Evolutionary conservation across 352 stramenopile species (phyloP).

Genomic region (Globisporangium splendens): DNA sequence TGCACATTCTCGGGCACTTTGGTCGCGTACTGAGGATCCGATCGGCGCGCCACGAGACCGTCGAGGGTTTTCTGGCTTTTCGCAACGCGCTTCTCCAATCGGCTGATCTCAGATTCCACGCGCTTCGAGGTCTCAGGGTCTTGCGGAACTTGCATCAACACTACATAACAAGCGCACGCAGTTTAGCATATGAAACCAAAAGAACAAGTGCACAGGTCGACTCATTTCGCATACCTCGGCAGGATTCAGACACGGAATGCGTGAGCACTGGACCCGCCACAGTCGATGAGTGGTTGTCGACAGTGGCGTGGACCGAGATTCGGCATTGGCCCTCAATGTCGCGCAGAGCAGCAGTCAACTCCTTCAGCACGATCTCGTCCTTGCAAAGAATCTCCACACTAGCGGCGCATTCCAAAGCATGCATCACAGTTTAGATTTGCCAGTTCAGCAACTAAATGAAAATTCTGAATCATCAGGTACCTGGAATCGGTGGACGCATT

Average conservation of each 20-base stretch:
- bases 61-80: slow-evolving; percentile 56
- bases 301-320: slow-evolving; percentile 22
- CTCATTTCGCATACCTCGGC: slow-evolving; percentile 29
- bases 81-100: slow-evolving; percentile 54
- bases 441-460: no score
- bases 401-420: neutral
- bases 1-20: slow-evolving; percentile 72
- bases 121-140: slow-evolving; percentile 65
- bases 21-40: slow-evolving; percentile 40
- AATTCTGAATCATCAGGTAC: slow-evolving; percentile 11
- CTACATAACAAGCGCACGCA: slow-evolving; percentile 24
- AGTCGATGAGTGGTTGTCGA: slow-evolving; percentile 2
- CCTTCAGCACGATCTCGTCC: slow-evolving; percentile 21
- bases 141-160: slow-evolving; percentile 59
- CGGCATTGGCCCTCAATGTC: slow-evolving; percentile 49
- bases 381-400: slow-evolving; percentile 31
- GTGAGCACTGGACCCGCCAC: slow-evolving; percentile 28
- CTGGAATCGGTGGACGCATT: slow-evolving; percentile 25
- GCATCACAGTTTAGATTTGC: slow-evolving; percentile 3
- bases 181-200: no score
- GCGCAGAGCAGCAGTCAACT: slow-evolving; percentile 31
- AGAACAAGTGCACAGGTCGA: neutral
- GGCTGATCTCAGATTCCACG: slow-evolving; percentile 52
- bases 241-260: slow-evolving; percentile 51
- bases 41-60: slow-evolving; percentile 35